These are phyloP conservation scores for Larix sibirica DNA, from an alignment of 83 land plant genomes.

Conservation along the genomic window DNA sequence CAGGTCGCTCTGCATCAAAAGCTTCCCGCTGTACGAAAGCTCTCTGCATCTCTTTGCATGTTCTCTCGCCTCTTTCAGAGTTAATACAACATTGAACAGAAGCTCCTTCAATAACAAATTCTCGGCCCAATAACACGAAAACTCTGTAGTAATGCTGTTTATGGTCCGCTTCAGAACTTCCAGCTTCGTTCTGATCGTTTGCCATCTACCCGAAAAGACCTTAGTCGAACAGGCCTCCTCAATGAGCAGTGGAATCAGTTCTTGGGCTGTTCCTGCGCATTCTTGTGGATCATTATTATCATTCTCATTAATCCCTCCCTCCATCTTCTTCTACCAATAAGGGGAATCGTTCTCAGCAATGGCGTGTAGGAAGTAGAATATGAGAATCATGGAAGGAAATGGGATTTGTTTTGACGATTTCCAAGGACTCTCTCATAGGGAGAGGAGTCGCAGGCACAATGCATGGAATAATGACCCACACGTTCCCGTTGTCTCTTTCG, in stretches of 20 bases:
- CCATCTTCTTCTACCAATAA: no score
- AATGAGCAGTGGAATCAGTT: constrained; percentile 30
- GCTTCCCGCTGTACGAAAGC: constrained; percentile 52
- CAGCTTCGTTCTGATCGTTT: constrained; percentile 47
- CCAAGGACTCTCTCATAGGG: no score
- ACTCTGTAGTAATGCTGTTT: background rate
- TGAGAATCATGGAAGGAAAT: no score
- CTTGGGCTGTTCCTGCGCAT: constrained; percentile 14
- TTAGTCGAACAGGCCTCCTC: constrained; percentile 30
- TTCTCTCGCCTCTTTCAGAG: constrained; percentile 24
- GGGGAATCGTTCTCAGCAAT: no score
- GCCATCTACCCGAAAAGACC: constrained; percentile 55
- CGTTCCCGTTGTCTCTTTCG: no score
- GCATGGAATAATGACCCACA: no score
- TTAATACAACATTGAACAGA: constrained; percentile 7
- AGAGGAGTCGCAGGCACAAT: no score
- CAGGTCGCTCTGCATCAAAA: constrained; percentile 64
- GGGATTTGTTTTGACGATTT: no score
- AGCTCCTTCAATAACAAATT: background rate
- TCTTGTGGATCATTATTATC: background rate
- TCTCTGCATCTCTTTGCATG: constrained; percentile 42
- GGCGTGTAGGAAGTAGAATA: no score
- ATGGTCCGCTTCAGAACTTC: constrained; percentile 39
- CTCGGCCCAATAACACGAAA: background rate
- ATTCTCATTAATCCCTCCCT: no score